phyloP scores from a whole-genome alignment of 2,329 filamentous ascomycete genomes.

The Alternaria viburni region DNA sequence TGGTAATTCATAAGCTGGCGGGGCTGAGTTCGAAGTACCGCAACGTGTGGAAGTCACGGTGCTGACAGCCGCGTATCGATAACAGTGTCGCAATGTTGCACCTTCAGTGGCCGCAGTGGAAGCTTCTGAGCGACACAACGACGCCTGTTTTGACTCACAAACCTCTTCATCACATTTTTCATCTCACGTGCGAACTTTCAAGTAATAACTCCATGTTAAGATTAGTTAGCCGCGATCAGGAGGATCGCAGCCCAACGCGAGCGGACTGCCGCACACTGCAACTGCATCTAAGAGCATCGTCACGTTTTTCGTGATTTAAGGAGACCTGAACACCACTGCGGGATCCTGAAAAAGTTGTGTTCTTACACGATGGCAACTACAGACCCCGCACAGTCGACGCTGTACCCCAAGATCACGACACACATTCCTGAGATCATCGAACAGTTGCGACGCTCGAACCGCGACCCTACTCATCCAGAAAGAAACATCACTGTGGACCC shows the following conservation, averaged over 20 bases:
- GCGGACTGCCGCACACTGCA: background rate
- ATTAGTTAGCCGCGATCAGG: background rate
- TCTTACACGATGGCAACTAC: slow-evolving; percentile 12
- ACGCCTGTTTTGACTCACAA: background rate
- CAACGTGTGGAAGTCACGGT: background rate
- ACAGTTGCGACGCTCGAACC: slow-evolving; percentile 14
- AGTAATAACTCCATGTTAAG: background rate
- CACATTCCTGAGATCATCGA: slow-evolving; percentile 29
- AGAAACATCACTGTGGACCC: slow-evolving; percentile 3
- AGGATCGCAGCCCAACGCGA: background rate
- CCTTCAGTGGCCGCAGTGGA: background rate
- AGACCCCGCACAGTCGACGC: slow-evolving; percentile 20
- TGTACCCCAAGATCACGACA: slow-evolving; percentile 41
- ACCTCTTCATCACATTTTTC: background rate
- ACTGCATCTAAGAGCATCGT: background rate
- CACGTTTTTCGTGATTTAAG: too few species aligned
- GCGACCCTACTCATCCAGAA: slow-evolving; percentile 8
- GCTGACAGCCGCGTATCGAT: slow-evolving; percentile 3
- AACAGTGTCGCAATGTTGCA: background rate
- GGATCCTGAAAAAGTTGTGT: too few species aligned
- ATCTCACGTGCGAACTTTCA: background rate
- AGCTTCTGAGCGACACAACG: background rate
- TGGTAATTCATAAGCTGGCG: background rate
- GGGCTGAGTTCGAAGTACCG: background rate
- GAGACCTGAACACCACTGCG: too few species aligned